phyloP scores from a whole-genome alignment of 345 rosid species.

The Combretum micranthum region DNA sequence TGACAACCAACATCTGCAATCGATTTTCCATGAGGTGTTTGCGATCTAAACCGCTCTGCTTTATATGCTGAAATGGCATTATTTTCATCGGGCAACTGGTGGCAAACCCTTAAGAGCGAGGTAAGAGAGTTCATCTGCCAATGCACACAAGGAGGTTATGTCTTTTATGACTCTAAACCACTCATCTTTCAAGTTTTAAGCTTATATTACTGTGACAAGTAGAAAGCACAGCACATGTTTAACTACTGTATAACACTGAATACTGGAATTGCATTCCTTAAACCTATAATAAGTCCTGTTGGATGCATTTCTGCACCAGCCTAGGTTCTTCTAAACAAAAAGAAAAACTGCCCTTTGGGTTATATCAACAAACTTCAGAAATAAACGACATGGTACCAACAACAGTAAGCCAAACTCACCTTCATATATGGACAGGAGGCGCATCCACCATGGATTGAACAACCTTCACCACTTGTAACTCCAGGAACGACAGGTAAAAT shows the following conservation, averaged over 20 bases:
- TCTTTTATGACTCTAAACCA: background rate
- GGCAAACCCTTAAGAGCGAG: conserved; percentile 70
- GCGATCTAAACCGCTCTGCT: conserved; percentile 60
- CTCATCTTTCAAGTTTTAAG: no score
- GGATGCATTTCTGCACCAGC: no score
- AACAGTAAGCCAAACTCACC: conserved; percentile 26
- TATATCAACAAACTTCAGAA: background rate
- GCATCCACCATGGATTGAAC: conserved; percentile 92
- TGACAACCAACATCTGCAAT: conserved; percentile 96
- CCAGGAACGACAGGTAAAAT: conserved; percentile 79
- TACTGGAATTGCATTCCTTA: no score
- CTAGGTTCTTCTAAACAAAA: background rate
- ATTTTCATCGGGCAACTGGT: conserved; percentile 56
- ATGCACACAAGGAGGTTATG: conserved; percentile 4
- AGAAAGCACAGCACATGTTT: no score
- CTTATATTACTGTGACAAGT: no score
- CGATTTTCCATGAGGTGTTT: conserved; percentile 71
- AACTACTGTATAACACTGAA: no score
- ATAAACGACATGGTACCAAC: background rate
- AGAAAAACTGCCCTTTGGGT: background rate
- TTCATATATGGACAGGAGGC: conserved; percentile 99
- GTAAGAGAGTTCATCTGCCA: conserved; percentile 88
- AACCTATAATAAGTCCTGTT: no score
- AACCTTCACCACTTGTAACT: conserved; percentile 89
- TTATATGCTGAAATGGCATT: conserved; percentile 34